Base-by-base conservation (phyloP, 192 early-diverging fungal genomes). In the Backusella mclennaniae region DNA sequence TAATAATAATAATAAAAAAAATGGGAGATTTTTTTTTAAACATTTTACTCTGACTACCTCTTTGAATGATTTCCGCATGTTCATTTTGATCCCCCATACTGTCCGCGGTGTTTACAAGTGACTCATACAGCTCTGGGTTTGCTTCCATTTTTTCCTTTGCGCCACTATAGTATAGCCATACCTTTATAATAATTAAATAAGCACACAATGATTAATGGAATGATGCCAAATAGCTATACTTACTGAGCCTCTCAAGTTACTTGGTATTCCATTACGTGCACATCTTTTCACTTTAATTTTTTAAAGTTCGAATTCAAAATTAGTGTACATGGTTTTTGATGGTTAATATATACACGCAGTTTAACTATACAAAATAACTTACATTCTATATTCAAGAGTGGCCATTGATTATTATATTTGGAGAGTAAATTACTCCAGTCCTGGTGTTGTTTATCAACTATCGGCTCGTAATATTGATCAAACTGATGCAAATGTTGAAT, bases 201-300 rank as follows among this genome's bases (percentile, higher is more conserved):
- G 9, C 12, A 12, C 1, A 70, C 1, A 12, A 26, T 15, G 49
- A 35, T 39, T 46, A 12, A 33, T 69, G 14, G n/a, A 29, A 63
- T 39, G 21, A 21, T 41, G 19, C 33, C 14, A 74, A 42, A 39
- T 33, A 78, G 68, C 73, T 39, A 72, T n/a, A 41, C 38, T 82
- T 82, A 91, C 87, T 77, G 81, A 70, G 70, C 89, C 86, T 69
- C 93, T 78, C 19, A 92, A 70, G 17, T 85, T 78, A 29, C 87
- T 82, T 26, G 93, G 93, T 72, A 95, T 91, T 4, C 93, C 93
- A 75, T 92, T 91, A 17, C 92, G 88, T 31, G 93, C 82, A 76
- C 89, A 91, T 68, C 88, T 78, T 73, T 93, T 94, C 19, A 92
- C 89, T 88, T 23, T 15, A 41, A 52, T 3, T 21, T 35, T 7